Evolutionary conservation across 169 alveolate genomes (phyloP), one percentile per base, ranked within the genome.

Genomic region (Hammondia hammondi): DNA sequence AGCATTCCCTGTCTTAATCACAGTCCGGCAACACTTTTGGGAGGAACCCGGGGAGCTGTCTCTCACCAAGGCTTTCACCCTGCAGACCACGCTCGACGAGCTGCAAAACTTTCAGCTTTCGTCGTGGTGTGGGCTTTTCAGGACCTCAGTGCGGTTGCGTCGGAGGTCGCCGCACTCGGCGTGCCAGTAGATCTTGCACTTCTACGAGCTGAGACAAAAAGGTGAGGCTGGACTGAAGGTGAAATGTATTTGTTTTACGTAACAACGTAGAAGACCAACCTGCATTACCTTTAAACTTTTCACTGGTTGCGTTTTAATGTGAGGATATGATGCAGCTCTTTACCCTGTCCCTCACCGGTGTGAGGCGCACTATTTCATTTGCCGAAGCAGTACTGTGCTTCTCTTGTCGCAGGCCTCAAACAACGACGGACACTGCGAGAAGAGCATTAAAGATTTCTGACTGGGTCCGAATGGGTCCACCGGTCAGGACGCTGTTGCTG

Each of bases 131-230:
- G 29, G 87, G 7, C 2, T 32, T 32, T 77, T 45, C 71, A 82
- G 90, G 90, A 39, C 71, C 1, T 82, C 43, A 27, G 5, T 2
- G 90, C 70, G 7, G 24, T 82, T 48, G 90, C 90, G 17, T 82
- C 90, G n/a, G 90, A 82, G 70, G 29, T 82, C 52, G 90, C 90
- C 14, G 90, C 90, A 45, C 70, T 82, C 39, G 90, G 90, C 52
- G 57, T 45, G 90, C 52, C 70, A 4, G 90, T 82, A n/a, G 90
- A 82, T 48, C 90, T 82, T 37, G 57, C 37, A 9, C 71, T 35
- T 21, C 24, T 82, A 82, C 71, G 70, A 29, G 70, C 61, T 21
- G 72, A 39, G 17, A 35, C 70, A 17, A 82, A 82, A 82, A 39
- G 90, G 90, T 82, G 70, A 82, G 90, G 6, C 27, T n/a, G 37